Evolutionary conservation across 805 yeast species (phyloP).

Genomic region (Torulaspora gathmanii): DNA sequence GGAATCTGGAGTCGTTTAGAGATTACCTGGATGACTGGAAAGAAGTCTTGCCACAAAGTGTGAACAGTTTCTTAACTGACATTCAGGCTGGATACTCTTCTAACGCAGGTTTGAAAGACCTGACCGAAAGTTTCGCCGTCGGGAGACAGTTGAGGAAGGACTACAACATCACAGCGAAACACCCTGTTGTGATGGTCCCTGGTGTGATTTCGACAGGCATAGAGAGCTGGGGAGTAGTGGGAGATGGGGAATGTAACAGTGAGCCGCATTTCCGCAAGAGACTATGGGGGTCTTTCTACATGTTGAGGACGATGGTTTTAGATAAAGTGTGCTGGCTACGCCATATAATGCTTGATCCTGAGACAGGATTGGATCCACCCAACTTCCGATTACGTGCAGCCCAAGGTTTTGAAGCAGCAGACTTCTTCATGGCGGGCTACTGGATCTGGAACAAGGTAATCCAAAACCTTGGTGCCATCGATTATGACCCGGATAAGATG

Average conservation of each 20-base stretch:
- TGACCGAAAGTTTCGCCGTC: constrained; percentile 82
- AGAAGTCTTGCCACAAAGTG: constrained; percentile 61
- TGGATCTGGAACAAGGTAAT: constrained; percentile 98
- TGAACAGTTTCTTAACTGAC: constrained; percentile 57
- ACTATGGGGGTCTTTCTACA: constrained; percentile 95
- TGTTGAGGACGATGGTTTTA: constrained; percentile 86
- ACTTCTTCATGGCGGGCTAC: constrained; percentile 93
- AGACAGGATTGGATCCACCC: constrained; percentile 90
- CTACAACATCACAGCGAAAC: constrained; percentile 50
- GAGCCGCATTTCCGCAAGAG: constrained; percentile 83
- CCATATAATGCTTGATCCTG: constrained; percentile 82
- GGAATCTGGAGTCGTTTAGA: constrained; percentile 53
- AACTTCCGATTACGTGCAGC: constrained; percentile 79
- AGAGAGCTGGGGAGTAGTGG: constrained; percentile 85
- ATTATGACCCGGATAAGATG: constrained; percentile 91
- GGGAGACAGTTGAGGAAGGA: constrained; percentile 60
- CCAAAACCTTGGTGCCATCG: constrained; percentile 91
- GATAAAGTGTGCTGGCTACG: constrained; percentile 93
- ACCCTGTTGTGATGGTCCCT: constrained; percentile 89
- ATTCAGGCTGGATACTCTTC: constrained; percentile 33
- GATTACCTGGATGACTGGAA: constrained; percentile 68
- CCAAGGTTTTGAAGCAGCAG: constrained; percentile 95
- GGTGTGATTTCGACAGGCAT: constrained; percentile 95
- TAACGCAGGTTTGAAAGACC: constrained; percentile 36
- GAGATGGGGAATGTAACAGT: constrained; percentile 75